Conservation (phyloP, 2,329 filamentous ascomycete species). For the Thielaviopsis cerberus region DNA sequence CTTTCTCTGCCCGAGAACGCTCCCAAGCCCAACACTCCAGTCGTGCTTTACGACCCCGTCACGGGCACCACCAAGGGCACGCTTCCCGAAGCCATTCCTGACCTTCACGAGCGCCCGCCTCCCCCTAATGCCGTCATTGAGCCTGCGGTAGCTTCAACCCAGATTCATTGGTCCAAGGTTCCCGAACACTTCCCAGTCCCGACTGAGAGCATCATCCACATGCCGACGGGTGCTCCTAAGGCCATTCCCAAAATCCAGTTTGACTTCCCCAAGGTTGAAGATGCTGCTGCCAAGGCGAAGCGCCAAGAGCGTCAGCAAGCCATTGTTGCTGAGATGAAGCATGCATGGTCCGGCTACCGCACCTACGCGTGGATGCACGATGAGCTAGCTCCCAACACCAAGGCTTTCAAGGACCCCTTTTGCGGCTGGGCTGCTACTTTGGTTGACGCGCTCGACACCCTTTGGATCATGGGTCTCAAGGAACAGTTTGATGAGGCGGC, state of each 20-base stretch:
- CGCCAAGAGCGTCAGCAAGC: conserved; percentile 44
- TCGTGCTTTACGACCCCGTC: background rate
- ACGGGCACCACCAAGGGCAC: background rate
- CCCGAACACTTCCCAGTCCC: conserved; percentile 63
- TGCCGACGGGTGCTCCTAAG: conserved; percentile 55
- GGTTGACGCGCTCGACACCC: conserved; percentile 63
- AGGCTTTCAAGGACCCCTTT: conserved; percentile 57
- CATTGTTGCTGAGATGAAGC: conserved; percentile 57
- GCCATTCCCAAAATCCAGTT: conserved; percentile 61
- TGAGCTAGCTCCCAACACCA: conserved; percentile 58
- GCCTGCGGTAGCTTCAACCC: background rate
- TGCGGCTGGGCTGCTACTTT: conserved; percentile 81
- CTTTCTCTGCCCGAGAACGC: conserved; percentile 4
- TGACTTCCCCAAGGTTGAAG: conserved; percentile 50
- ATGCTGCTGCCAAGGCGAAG: conserved; percentile 36
- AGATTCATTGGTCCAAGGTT: conserved; percentile 54
- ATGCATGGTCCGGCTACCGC: conserved; percentile 73
- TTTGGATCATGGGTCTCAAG: conserved; percentile 71
- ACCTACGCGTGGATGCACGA: conserved; percentile 69
- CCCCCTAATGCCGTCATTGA: background rate
- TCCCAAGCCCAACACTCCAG: background rate
- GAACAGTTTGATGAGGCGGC: conserved; percentile 67
- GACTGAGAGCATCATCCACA: conserved; percentile 47
- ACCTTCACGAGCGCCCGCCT: background rate
- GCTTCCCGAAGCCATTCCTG: background rate